Evolutionary conservation across 2,329 filamentous ascomycete genomes (phyloP).

Genomic region (Fusarium pilosicola): DNA sequence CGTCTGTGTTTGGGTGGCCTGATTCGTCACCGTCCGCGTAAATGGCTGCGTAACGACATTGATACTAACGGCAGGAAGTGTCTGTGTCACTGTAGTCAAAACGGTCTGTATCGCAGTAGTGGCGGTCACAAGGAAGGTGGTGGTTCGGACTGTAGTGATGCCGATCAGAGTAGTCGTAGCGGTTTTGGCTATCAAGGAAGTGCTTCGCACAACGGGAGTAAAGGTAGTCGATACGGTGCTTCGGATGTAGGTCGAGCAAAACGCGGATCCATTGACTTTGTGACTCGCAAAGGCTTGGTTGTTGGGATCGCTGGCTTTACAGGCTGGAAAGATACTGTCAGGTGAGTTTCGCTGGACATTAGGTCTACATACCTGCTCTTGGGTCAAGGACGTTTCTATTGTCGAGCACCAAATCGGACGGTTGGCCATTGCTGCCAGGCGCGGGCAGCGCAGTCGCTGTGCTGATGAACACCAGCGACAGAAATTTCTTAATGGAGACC

Average conservation of each 20-base stretch:
- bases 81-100: not conserved
- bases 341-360: accelerated
- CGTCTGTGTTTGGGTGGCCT: too few species aligned
- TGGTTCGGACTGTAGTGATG: not conserved
- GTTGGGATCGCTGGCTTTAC: not conserved
- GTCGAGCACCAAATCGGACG: too few species aligned
- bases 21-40: too few species aligned
- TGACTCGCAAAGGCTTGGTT: not conserved
- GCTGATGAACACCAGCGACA: not conserved
- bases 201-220: not conserved
- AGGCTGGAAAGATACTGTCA: not conserved
- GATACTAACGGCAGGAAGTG: not conserved
- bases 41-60: too few species aligned
- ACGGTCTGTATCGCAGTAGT: not conserved
- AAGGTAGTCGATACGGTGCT: not conserved
- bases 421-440: not conserved
- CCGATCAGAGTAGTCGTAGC: not conserved
- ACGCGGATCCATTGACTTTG: not conserved
- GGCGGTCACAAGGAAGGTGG: not conserved
- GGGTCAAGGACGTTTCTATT: not conserved
- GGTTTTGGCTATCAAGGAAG: not conserved
- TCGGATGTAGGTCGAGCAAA: not conserved
- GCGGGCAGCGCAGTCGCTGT: not conserved
- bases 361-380: not conserved
- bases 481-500: not conserved